Evolutionary conservation across 1,139 yeast species (phyloP).

Genomic region (Taphrina pruni): DNA sequence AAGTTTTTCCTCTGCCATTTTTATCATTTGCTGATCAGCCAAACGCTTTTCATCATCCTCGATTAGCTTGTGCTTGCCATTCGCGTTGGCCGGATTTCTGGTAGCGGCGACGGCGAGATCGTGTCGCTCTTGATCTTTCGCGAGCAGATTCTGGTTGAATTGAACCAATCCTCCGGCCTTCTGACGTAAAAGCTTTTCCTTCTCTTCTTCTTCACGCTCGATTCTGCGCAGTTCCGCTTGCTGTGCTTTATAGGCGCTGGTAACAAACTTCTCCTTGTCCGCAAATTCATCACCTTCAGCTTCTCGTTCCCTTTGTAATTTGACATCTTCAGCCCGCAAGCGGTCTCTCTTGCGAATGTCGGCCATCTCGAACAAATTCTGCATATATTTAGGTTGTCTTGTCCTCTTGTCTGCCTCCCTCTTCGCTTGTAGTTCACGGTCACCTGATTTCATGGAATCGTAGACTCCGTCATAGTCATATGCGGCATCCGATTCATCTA

Average conservation of each 20-base stretch:
- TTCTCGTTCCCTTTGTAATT: conserved; percentile 51
- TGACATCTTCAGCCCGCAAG: conserved; percentile 51
- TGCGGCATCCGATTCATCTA: conserved; percentile 40
- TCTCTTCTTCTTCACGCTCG: conserved; percentile 48
- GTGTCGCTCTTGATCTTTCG: conserved; percentile 47
- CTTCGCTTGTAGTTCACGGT: conserved; percentile 41
- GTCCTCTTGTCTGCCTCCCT: conserved; percentile 42
- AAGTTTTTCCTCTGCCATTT: conserved; percentile 44
- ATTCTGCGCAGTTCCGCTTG: conserved; percentile 50
- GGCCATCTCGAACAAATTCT: conserved; percentile 54
- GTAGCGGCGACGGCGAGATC: conserved; percentile 47
- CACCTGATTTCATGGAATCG: conserved; percentile 52
- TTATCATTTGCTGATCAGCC: conserved; percentile 39
- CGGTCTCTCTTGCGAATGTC: conserved; percentile 55
- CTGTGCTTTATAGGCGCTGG: conserved; percentile 55
- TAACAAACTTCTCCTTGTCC: conserved; percentile 57
- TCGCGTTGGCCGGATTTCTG: not conserved
- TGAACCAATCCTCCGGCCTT: conserved; percentile 42
- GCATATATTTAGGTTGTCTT: conserved; percentile 54
- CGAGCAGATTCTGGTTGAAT: conserved; percentile 49
- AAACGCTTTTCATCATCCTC: not conserved
- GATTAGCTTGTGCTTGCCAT: not conserved
- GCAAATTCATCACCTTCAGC: conserved; percentile 53
- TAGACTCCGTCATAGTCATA: conserved; percentile 55
- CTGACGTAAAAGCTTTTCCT: conserved; percentile 44